A percentile compares a stretch with the other conserved stretches of the same genome.
phyloP scores from a whole-genome alignment of 1,284 basidiomycete species.

The Singerocomus inundabilis region DNA sequence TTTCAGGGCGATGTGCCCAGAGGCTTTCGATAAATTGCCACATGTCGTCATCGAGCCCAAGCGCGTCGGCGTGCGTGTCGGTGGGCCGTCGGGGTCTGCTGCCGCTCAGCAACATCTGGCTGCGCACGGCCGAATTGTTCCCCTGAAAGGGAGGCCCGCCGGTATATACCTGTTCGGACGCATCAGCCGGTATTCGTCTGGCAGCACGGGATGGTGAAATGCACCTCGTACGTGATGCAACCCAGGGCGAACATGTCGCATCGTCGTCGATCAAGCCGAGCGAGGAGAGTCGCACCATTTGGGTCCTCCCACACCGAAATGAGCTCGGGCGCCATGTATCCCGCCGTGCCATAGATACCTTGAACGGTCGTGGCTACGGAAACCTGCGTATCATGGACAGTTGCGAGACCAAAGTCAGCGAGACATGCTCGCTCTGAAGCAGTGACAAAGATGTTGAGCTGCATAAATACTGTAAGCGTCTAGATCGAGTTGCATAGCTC shows the following conservation, averaged over 20 bases:
- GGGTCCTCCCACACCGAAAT: slow-evolving; percentile 12
- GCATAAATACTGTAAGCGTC: not conserved
- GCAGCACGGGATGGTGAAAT: not conserved
- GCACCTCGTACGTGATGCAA: slow-evolving; percentile 31
- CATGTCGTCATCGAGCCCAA: slow-evolving; percentile 30
- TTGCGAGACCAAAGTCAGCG: slow-evolving; percentile 31
- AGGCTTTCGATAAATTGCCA: slow-evolving; percentile 27
- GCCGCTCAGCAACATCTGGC: slow-evolving; percentile 16
- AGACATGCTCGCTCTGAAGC: slow-evolving; percentile 27
- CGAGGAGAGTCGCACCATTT: slow-evolving; percentile 13
- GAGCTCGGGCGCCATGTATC: slow-evolving; percentile 31
- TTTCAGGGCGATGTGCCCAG: slow-evolving; percentile 28
- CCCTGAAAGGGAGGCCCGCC: slow-evolving; percentile 20
- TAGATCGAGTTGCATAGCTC: not conserved
- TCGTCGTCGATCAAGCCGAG: slow-evolving; percentile 24
- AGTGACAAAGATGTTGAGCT: slow-evolving; percentile 29
- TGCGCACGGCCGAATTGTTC: slow-evolving; percentile 14
- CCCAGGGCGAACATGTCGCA: slow-evolving; percentile 34
- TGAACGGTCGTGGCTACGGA: slow-evolving; percentile 15
- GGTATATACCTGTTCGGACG: slow-evolving; percentile 14
- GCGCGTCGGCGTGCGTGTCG: not conserved
- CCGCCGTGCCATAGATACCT: slow-evolving; percentile 21
- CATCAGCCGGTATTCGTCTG: not conserved
- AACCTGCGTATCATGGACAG: slow-evolving; percentile 16
- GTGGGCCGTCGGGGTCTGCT: slow-evolving; percentile 19